Conservation (phyloP, 2,329 filamentous ascomycete genomes). For the Dothistroma pini region DNA sequence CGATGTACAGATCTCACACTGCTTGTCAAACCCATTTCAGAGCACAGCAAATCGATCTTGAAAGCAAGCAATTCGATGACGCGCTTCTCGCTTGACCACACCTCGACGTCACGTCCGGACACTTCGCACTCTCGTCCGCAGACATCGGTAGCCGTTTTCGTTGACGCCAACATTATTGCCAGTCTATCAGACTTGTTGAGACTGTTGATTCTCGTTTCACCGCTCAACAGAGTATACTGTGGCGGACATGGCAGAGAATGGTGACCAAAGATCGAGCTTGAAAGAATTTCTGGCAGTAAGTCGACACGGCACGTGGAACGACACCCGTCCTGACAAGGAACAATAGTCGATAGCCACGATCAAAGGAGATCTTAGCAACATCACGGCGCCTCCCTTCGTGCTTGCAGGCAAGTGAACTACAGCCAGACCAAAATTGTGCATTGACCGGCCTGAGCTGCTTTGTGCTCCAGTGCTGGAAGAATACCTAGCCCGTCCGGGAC, state of each 20-base stretch:
- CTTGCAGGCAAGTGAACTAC: slow-evolving; percentile 45
- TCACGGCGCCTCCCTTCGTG: slow-evolving; percentile 47
- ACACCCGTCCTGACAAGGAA: background rate
- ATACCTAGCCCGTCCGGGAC: no score
- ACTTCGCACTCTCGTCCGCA: slow-evolving; percentile 8
- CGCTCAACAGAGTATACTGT: background rate
- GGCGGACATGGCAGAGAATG: slow-evolving; percentile 21
- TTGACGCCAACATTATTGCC: no score
- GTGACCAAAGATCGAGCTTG: slow-evolving; percentile 23
- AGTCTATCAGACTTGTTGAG: background rate
- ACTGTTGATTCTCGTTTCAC: background rate
- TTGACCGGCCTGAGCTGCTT: no score
- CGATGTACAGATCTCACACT: background rate
- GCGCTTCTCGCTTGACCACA: slow-evolving; percentile 5
- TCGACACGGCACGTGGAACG: background rate
- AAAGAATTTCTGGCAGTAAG: slow-evolving; percentile 33
- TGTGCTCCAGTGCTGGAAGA: no score
- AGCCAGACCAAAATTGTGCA: slow-evolving; percentile 8
- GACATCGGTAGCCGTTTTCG: no score
- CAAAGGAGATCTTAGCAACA: slow-evolving; percentile 45
- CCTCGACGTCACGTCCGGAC: slow-evolving; percentile 8
- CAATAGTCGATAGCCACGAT: slow-evolving; percentile 43
- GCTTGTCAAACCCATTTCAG: background rate
- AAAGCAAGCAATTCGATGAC: background rate
- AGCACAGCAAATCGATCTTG: background rate